Base-by-base conservation (phyloP, 1,284 basidiomycete species). In the Ceratobasidium sp. region DNA sequence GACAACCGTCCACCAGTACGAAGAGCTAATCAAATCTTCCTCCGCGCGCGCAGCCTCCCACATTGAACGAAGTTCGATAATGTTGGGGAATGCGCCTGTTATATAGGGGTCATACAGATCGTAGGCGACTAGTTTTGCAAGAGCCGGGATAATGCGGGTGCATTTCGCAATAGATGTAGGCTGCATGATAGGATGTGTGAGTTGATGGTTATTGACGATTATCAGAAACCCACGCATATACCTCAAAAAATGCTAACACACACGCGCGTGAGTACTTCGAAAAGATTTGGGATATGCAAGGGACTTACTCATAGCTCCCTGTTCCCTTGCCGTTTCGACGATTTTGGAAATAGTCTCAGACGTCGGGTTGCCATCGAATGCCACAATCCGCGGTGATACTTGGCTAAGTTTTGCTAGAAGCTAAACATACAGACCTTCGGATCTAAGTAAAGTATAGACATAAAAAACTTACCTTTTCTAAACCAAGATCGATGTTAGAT, bases 101-200 rank as follows among this genome's bases (percentile, higher is more conserved):
- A 95, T 83, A 47, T 44, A 46, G 21, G 58, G 18, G 73, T 75
- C 35, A 75, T 77, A 23, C 47, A 28, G 74, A 77, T 16, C 70
- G 67, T 49, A 30, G 46, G 77, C 46, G 63, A 21, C 21, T 72
- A 73, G 67, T 73, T 67, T 62, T 55, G 14, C 83, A 70, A 96
- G 82, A 0, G 91, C 89, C 0, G 89, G 86, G 9, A 96, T 79
- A 55, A 98, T 87, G 1, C 85, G 83, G 1, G 84, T 83, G 1
- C 92, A 90, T 82, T 98, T 98, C 38, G 86, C 82, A 11, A 92
- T 85, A 0, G 95, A 97, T 0, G 96, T 98, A 0, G 96, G 96
- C 81, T 98, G 26, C 11, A 3, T 30, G n/a, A n/a, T n/a, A n/a
- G n/a, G n/a, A n/a, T n/a, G n/a, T n/a, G n/a, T n/a, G n/a, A n/a